Conservation (phyloP, 2,329 filamentous ascomycete genomes). For the Scopulariopsis brevicaulis region DNA sequence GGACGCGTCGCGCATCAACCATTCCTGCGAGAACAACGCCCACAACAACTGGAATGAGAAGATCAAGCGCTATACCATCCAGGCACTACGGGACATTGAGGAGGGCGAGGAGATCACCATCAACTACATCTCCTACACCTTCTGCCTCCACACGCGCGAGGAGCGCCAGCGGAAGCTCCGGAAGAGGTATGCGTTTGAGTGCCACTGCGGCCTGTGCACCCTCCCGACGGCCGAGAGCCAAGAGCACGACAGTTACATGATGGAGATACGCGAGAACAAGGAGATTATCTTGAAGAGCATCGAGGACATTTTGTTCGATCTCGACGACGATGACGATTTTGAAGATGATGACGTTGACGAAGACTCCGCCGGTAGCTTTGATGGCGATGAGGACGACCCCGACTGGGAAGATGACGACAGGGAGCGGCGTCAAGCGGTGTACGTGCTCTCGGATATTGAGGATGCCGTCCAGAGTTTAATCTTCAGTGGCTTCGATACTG, state of each 20-base stretch:
- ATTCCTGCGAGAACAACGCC: constrained; percentile 15
- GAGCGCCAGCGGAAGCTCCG: not conserved
- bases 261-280: not conserved
- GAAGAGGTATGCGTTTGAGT: not conserved
- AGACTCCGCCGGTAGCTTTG: no score
- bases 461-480: not conserved
- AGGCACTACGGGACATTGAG: constrained; percentile 13
- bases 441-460: not conserved
- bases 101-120: constrained; percentile 14
- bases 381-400: no score
- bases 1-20: constrained; percentile 14
- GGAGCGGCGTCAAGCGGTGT: no score
- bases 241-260: not conserved
- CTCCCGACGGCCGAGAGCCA: not conserved
- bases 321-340: no score
- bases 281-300: not conserved
- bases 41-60: constrained; percentile 13
- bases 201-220: not conserved
- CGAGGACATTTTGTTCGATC: not conserved
- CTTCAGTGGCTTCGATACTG: not conserved
- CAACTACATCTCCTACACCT: constrained; percentile 6
- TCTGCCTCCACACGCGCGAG: not conserved
- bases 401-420: no score
- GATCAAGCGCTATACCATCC: constrained; percentile 10
- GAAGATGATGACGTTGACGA: no score